Base-by-base conservation (phyloP, 371 early-diverging fungal genomes). In the Thermomucor indicae-seudaticae region DNA sequence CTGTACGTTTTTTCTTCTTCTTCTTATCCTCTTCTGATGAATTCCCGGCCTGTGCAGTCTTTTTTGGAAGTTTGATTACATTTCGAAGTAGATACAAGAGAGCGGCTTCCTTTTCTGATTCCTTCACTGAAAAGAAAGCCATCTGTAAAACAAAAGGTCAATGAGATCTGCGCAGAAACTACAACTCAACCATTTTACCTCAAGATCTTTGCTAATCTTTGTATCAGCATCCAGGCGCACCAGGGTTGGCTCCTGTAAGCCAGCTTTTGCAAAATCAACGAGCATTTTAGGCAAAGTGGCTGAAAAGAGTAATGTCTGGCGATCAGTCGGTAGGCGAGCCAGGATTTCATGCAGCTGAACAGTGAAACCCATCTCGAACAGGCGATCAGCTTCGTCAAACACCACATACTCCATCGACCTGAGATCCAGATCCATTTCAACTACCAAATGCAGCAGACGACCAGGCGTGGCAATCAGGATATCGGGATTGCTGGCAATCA, bases 381-480 rank as follows among this genome's bases (percentile, higher is more conserved):
- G 69, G 14, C 97, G 85, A 84, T 97, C 99, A 4, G 98, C 97
- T 70, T 99, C 99, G 70, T 99, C 99, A 78, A 98, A 93, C 1
- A 99, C 97, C 53, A 99, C 80, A 58, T 93, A 96, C 69, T 96
- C 92, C 31, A 98, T 85, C 4, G 89, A 86, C 51, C 84, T 80
- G 42, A 97, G 58, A 57, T 90, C 91, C 48, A 95, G 61, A 41
- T 89, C 88, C 85, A 92, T 95, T 71, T 97, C 98, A 3, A 94
- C 87, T n/a, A 92, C 78, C 71, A 98, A 81, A 70, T 99, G 95
- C 58, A 93, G 76, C 43, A 99, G 70, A 67, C 99, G 91, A 62
- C 98, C 99, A 3, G 99, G 99, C 0, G 99, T 99, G 4, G 97
- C 99, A 51, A 99, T 86, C 47, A 99, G 68, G 51, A 97, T 90